phyloP scores from a whole-genome alignment of 2,329 filamentous ascomycete species.

The Allantophomopsis lycopodina region DNA sequence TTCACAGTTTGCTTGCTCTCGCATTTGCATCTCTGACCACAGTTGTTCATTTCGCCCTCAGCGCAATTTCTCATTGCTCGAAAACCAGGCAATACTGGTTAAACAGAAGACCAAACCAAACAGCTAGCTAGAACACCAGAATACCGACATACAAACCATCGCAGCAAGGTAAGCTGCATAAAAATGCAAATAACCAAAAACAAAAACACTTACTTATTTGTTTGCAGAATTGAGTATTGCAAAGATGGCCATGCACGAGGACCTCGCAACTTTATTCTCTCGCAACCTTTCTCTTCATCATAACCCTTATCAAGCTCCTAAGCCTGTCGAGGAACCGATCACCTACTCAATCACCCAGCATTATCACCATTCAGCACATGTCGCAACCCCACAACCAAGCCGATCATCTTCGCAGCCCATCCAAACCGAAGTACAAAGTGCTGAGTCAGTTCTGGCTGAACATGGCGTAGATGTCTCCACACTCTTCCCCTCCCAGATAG shows the following conservation, averaged over 20 bases:
- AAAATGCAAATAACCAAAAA: no score
- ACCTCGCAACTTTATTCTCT: constrained; percentile 68
- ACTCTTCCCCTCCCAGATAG: constrained; percentile 61
- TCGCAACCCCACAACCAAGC: constrained; percentile 29
- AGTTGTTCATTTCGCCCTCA: constrained; percentile 8
- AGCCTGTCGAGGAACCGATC: constrained; percentile 30
- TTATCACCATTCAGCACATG: constrained; percentile 69
- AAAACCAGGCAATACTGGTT: neutral
- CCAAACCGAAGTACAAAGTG: constrained; percentile 30
- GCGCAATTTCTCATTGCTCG: neutral
- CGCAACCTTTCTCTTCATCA: constrained; percentile 54
- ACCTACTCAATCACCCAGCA: constrained; percentile 69
- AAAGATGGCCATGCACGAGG: constrained; percentile 56
- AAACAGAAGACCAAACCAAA: constrained; percentile 5
- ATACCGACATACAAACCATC: neutral
- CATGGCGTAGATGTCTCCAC: constrained; percentile 57
- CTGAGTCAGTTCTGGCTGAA: constrained; percentile 44
- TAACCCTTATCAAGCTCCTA: constrained; percentile 13
- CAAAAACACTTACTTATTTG: no score
- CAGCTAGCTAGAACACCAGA: no score
- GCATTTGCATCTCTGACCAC: constrained; percentile 15
- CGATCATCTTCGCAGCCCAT: constrained; percentile 36
- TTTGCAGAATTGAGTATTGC: no score
- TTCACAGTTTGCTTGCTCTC: constrained; percentile 18
- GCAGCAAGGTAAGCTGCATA: constrained; percentile 17